Conservation (phyloP, 352 stramenopile genomes). For the Pythium folliculosum region DNA sequence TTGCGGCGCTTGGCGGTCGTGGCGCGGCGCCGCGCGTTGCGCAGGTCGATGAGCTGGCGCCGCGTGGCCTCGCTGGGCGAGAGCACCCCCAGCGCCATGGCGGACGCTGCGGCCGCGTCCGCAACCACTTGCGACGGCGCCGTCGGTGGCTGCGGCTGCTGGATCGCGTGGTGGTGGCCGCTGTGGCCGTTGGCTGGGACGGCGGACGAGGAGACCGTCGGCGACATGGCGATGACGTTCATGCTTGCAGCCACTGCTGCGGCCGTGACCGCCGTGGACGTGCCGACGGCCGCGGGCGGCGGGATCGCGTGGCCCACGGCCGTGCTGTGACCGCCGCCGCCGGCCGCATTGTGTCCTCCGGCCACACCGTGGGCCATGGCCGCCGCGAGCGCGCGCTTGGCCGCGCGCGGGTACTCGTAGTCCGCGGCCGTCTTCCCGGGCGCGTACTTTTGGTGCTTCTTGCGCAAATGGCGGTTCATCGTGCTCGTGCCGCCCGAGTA, state of each 20-base stretch:
- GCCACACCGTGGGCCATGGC: constrained; percentile 1
- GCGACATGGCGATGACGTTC: constrained; percentile 17
- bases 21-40: constrained; percentile 49
- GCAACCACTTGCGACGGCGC: no score
- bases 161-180: neutral
- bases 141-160: neutral
- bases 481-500: constrained; percentile 84
- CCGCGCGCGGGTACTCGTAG: constrained; percentile 54
- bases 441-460: constrained; percentile 83
- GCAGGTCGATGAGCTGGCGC: constrained; percentile 60
- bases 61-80: constrained; percentile 50
- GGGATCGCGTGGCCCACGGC: neutral
- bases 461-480: constrained; percentile 82
- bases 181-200: neutral
- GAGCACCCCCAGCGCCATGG: constrained; percentile 29
- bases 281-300: neutral
- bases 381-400: constrained; percentile 17
- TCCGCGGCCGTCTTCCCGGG: constrained; percentile 72
- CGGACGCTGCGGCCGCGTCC: neutral
- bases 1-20: constrained; percentile 46
- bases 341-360: neutral
- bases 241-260: constrained; percentile 10
- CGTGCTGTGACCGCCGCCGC: no score
- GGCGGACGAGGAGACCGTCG: neutral
- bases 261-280: neutral